These are phyloP conservation scores for Penicillium robsamsonii DNA, from an alignment of 495 filamentous ascomycete genomes.

Conservation along the genomic window DNA sequence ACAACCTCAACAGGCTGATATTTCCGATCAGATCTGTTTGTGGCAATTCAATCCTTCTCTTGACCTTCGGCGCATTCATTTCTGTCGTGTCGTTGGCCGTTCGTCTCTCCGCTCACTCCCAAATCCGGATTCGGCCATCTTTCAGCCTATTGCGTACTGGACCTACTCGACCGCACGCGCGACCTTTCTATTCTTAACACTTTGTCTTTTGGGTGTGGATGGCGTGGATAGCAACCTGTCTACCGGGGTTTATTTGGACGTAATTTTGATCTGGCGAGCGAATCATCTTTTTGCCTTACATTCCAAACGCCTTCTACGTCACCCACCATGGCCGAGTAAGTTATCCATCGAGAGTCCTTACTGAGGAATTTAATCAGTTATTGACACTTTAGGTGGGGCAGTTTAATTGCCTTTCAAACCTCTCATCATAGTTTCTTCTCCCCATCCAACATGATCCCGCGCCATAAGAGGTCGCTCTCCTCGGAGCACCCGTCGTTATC, in stretches of 20 bases:
- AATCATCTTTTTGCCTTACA: slow-evolving; percentile 9
- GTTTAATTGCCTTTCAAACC: slow-evolving; percentile 48
- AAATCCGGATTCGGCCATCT: slow-evolving; percentile 4
- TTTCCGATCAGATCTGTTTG: slow-evolving; percentile 10
- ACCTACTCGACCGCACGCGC: slow-evolving; percentile 21
- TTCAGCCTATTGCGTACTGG: slow-evolving; percentile 3
- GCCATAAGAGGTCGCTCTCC: slow-evolving; percentile 45
- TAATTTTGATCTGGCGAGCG: slow-evolving; percentile 15
- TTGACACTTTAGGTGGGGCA: slow-evolving; percentile 19
- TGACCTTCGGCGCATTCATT: slow-evolving; percentile 1
- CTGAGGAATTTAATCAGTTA: neutral
- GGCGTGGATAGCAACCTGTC: slow-evolving; percentile 9
- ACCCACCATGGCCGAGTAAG: slow-evolving; percentile 50
- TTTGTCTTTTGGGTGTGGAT: slow-evolving; percentile 19
- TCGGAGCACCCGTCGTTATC: slow-evolving; percentile 41
- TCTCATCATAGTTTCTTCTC: slow-evolving; percentile 42
- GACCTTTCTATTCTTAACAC: slow-evolving; percentile 10
- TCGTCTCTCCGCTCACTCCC: neutral
- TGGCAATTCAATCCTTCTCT: slow-evolving; percentile 6
- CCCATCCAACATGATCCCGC: slow-evolving; percentile 46
- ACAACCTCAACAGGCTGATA: slow-evolving; percentile 8
- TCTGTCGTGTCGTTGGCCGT: neutral
- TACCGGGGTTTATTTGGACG: slow-evolving; percentile 10
- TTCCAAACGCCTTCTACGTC: slow-evolving; percentile 28
- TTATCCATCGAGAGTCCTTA: slow-evolving; percentile 13